These are phyloP conservation scores for Casuarina equisetifolia DNA, from an alignment of 306 rosid genomes.

Conservation along the genomic window DNA sequence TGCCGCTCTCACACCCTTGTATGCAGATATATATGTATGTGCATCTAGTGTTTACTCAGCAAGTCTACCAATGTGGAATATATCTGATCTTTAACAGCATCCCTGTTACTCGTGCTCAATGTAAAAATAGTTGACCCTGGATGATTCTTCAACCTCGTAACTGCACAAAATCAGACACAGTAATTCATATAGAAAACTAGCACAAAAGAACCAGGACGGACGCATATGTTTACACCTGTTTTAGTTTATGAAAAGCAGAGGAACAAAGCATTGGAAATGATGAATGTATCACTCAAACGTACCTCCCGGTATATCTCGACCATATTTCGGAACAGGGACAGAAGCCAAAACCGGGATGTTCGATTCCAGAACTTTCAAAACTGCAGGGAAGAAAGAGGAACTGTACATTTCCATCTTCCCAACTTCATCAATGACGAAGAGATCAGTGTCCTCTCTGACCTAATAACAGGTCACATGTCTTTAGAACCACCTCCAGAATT, in stretches of 20 bases:
- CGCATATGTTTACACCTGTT: background rate
- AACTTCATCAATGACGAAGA: conserved; percentile 79
- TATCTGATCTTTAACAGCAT: conserved; percentile 56
- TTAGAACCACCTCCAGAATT: conserved; percentile 12
- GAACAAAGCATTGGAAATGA: background rate
- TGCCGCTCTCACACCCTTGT: background rate
- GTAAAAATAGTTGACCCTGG: conserved; percentile 61
- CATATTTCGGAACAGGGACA: conserved; percentile 70
- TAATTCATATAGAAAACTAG: conserved; percentile 17
- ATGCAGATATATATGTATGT: background rate
- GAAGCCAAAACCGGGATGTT: conserved; percentile 74
- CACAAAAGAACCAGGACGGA: conserved; percentile 8
- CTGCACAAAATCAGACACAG: conserved; percentile 42
- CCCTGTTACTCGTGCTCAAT: conserved; percentile 59
- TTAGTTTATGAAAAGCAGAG: background rate
- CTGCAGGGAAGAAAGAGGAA: conserved; percentile 82
- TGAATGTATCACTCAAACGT: background rate
- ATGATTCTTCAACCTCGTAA: conserved; percentile 75
- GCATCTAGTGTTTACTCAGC: conserved; percentile 35
- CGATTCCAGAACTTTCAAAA: conserved; percentile 68
- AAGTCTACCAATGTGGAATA: conserved; percentile 46
- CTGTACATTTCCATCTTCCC: conserved; percentile 91
- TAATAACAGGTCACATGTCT: conserved; percentile 21
- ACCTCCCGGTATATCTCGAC: conserved; percentile 84
- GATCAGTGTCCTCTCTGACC: conserved; percentile 72